Evolutionary conservation across 1,284 basidiomycete genomes (phyloP).

Genomic region (Leucoagaricus sp.): DNA sequence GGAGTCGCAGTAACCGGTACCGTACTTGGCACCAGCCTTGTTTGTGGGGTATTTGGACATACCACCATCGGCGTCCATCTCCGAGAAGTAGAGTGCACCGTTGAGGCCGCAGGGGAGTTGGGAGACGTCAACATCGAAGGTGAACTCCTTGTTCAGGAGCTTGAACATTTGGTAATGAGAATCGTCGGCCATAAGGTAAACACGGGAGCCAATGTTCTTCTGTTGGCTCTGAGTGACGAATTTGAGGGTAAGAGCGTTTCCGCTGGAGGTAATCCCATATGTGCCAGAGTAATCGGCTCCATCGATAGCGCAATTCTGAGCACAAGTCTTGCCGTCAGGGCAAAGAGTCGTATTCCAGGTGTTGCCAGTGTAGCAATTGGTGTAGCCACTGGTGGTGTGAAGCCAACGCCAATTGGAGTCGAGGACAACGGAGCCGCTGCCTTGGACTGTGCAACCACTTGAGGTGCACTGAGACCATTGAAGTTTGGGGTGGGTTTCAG

Average conservation of each 20-base stretch:
- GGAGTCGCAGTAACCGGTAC: constrained; percentile 19
- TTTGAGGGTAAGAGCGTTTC: constrained; percentile 16
- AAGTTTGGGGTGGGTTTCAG: constrained; percentile 38
- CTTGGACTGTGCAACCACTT: constrained; percentile 30
- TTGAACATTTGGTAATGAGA: constrained; percentile 13
- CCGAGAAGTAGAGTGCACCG: constrained; percentile 18
- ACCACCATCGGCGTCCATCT: constrained; percentile 18
- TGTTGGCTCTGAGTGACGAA: constrained; percentile 14
- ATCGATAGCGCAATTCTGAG: constrained; percentile 15
- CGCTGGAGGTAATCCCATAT: constrained; percentile 16
- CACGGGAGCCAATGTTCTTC: constrained; percentile 15
- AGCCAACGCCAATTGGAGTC: constrained; percentile 45
- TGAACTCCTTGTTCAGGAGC: constrained; percentile 15
- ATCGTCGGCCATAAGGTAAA: constrained; percentile 14
- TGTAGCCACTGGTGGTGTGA: constrained; percentile 22
- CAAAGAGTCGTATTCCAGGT: constrained; percentile 16
- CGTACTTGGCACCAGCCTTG: constrained; percentile 19
- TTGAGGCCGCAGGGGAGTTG: constrained; percentile 16
- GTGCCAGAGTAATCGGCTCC: constrained; percentile 16
- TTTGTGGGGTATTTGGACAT: constrained; percentile 10
- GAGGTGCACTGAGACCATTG: constrained; percentile 32
- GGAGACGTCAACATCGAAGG: constrained; percentile 18
- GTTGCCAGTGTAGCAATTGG: constrained; percentile 20
- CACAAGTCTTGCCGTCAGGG: constrained; percentile 12
- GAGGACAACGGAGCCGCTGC: constrained; percentile 29